Conservation (phyloP, 495 filamentous ascomycete species). For the Trypethelium eluteriae region DNA sequence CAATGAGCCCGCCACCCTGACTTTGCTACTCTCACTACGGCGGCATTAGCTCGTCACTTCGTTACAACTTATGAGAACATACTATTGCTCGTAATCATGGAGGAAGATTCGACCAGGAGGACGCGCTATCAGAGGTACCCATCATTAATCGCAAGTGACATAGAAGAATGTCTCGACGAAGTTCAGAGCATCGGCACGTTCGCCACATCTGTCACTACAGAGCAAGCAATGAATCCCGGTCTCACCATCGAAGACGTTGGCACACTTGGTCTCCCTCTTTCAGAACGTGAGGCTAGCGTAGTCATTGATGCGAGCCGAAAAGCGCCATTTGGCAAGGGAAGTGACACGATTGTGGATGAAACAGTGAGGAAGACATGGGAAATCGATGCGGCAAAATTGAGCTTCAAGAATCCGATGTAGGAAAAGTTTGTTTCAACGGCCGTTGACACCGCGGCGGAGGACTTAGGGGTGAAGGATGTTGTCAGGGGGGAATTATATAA, state of each 20-base stretch:
- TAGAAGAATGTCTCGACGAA: not conserved
- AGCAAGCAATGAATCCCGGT: slow-evolving; percentile 1
- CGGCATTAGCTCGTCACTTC: not conserved
- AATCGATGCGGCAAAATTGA: slow-evolving; percentile 41
- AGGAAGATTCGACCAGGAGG: not conserved
- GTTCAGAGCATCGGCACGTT: not conserved
- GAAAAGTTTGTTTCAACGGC: slow-evolving; percentile 21
- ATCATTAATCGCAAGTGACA: not conserved
- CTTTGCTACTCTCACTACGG: not conserved
- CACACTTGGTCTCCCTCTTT: slow-evolving; percentile 39
- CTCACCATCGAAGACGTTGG: slow-evolving; percentile 20
- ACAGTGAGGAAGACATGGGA: slow-evolving; percentile 47
- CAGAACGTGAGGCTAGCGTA: slow-evolving; percentile 35
- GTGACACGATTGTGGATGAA: slow-evolving; percentile 42
- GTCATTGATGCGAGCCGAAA: slow-evolving; percentile 39
- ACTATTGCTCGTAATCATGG: not conserved
- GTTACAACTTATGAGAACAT: not conserved
- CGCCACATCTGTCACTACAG: not conserved
- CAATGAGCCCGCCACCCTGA: not conserved
- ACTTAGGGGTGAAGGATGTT: slow-evolving; percentile 9
- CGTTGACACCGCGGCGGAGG: slow-evolving; percentile 21
- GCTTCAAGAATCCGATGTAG: slow-evolving; percentile 38
- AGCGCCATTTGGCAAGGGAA: slow-evolving; percentile 42
- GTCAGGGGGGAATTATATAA: slow-evolving; percentile 46
- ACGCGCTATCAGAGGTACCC: not conserved